Evolutionary conservation across 2,329 filamentous ascomycete species (phyloP), one percentile per base, ranked within the genome.

Genomic region (Macrophomina phaseolina): DNA sequence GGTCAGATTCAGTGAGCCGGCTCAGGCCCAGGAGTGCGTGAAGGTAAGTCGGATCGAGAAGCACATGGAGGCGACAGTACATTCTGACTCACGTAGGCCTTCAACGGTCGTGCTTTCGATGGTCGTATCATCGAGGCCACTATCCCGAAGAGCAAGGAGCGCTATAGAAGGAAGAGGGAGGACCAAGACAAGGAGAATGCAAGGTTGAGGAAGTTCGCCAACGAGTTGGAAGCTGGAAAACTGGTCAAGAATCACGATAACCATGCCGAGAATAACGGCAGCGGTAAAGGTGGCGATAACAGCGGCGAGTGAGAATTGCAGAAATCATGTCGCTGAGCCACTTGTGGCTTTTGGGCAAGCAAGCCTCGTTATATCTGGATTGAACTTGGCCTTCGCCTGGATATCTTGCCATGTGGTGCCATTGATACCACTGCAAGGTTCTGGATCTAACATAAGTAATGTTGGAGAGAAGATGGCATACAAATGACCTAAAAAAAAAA

Each of bases 31-130:
- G 67, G 88, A 86, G 8, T 97, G 93, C 76, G 87, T 94, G 48
- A 73, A 76, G 71, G 81, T 83, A 74, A 66, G 78, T 71, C 38
- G 2, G 8, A 51, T 9, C 56, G 65, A 58, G 11, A 9, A 40
- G 38, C 38, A 14, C 5, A 14, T 45, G 11, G 5, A n/a, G 5
- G 11, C 7, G 42, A 45, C 42, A 14, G 42, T 53, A 74, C 60
- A 45, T n/a, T 9, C 42, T 45, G 16, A 45, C 42, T 16, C 16
- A 14, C 42, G 16, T 45, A 45, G 42, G 67, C 68, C 9, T 94
- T 97, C 90, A 83, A 93, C 71, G 93, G 93, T 0, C 86, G 93
- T n/a, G 87, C 83, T 68, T 97, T 96, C 75, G 91, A 87, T 49
- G 90, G 91, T 1, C 86, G 88, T 32, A 85, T 84, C 30, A 89